Percentiles rank a stretch among this genome's conserved stretches.
phyloP scores from a whole-genome alignment of 1,284 basidiomycete species.

The Melanopsichium pennsylvanicum region DNA sequence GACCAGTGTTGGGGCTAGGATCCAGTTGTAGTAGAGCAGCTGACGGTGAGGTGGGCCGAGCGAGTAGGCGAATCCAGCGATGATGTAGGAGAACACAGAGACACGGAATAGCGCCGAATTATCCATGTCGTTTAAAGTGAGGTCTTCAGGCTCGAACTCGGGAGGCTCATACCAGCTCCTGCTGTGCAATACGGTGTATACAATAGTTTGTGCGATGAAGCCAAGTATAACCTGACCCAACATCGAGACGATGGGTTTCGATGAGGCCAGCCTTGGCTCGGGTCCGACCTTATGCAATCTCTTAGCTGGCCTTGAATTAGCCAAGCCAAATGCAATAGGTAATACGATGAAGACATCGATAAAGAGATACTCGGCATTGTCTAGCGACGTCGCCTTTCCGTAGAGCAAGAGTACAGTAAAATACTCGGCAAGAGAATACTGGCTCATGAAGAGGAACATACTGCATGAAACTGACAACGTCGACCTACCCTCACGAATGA shows the following conservation, averaged over 20 bases:
- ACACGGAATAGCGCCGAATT: conserved; percentile 41
- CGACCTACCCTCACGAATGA: conserved; percentile 87
- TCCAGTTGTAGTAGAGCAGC: conserved; percentile 34
- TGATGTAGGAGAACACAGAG: conserved; percentile 50
- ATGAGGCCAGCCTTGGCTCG: conserved; percentile 33
- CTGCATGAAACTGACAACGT: conserved; percentile 71
- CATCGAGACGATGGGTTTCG: conserved; percentile 35
- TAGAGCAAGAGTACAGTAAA: conserved; percentile 50
- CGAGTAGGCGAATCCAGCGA: conserved; percentile 31
- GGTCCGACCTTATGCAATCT: conserved; percentile 20
- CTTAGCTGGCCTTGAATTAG: conserved; percentile 28
- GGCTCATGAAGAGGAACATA: conserved; percentile 43
- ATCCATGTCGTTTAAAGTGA: conserved; percentile 43
- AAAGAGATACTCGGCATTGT: conserved; percentile 53
- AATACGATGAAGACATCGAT: conserved; percentile 49
- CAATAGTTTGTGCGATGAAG: conserved; percentile 39
- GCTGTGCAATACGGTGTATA: conserved; percentile 34
- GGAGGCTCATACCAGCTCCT: conserved; percentile 33
- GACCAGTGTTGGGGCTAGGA: conserved; percentile 29
- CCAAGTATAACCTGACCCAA: conserved; percentile 41
- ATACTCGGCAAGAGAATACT: conserved; percentile 51
- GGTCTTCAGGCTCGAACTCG: conserved; percentile 37
- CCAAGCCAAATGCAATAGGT: conserved; percentile 43
- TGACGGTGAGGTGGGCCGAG: conserved; percentile 48
- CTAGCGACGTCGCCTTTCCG: conserved; percentile 40